Conservation (phyloP, 768 basidiomycete species). For the Pleurotus giganteus region DNA sequence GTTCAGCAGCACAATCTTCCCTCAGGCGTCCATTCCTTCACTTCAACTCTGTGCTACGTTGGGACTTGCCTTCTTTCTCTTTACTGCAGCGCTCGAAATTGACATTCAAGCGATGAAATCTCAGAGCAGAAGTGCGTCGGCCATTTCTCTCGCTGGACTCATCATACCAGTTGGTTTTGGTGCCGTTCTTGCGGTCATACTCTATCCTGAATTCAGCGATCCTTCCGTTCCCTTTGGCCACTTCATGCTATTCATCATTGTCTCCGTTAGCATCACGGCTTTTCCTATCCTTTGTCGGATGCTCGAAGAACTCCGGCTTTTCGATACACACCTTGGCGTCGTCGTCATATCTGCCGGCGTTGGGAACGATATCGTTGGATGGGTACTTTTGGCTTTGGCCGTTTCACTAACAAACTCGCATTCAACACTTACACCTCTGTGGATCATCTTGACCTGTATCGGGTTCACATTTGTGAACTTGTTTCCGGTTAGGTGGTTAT, state of each 20-base stretch:
- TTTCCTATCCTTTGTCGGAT: conserved; percentile 57
- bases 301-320: conserved; percentile 54
- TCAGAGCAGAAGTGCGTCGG: conserved; percentile 38
- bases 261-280: conserved; percentile 50
- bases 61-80: conserved; percentile 53
- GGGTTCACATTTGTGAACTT: background rate
- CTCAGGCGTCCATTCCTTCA: conserved; percentile 30
- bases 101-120: conserved; percentile 31
- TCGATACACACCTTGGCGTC: conserved; percentile 56
- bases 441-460: conserved; percentile 1
- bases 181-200: conserved; percentile 43
- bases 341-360: conserved; percentile 60
- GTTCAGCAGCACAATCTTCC: conserved; percentile 45
- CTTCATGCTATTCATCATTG: conserved; percentile 61
- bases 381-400: conserved; percentile 1
- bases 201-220: conserved; percentile 51
- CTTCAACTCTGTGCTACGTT: conserved; percentile 56
- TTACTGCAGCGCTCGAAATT: conserved; percentile 58
- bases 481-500: background rate
- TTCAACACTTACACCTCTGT: background rate
- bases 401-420: background rate
- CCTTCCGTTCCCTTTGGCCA: conserved; percentile 43
- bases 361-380: conserved; percentile 31
- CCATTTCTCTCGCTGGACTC: conserved; percentile 51
- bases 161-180: conserved; percentile 58